A percentile compares a stretch with the other conserved stretches of the same genome.
These are phyloP conservation scores for Letharia lupina DNA, from an alignment of 495 filamentous ascomycete species.

Conservation along the genomic window DNA sequence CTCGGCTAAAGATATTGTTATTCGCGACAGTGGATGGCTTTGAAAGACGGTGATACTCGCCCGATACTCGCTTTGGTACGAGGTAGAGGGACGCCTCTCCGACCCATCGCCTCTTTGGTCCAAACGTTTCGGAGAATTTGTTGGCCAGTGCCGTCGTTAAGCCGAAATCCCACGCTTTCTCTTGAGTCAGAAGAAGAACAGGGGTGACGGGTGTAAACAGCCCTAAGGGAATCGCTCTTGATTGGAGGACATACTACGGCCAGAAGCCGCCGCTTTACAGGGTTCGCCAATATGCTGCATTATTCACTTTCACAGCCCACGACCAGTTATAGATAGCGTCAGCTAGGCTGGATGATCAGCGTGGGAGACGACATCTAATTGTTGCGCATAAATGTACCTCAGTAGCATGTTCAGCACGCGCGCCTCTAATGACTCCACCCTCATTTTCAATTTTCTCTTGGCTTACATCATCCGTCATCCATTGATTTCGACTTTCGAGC, in stretches of 20 bases:
- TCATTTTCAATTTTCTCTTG: neutral
- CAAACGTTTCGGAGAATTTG: conserved; percentile 14
- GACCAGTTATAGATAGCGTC: conserved; percentile 1
- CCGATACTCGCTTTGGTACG: neutral
- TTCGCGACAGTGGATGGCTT: neutral
- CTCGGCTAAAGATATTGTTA: neutral
- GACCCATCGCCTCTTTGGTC: conserved; percentile 1
- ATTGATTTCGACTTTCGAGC: no score
- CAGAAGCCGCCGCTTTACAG: conserved; percentile 9
- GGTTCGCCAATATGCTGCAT: conserved; percentile 7
- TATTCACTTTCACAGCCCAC: neutral
- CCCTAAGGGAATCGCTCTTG: conserved; percentile 7
- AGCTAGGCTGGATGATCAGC: conserved; percentile 9
- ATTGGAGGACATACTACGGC: conserved; percentile 3
- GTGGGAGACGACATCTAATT: conserved; percentile 13
- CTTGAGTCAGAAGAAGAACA: conserved; percentile 11
- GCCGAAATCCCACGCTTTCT: conserved; percentile 14
- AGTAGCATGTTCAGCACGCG: conserved; percentile 5
- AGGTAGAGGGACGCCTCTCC: neutral
- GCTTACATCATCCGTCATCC: neutral
- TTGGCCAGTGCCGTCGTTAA: conserved; percentile 1
- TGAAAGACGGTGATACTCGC: neutral
- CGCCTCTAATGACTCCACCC: neutral
- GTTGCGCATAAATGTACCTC: conserved; percentile 15
- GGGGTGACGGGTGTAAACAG: conserved; percentile 2